Evolutionary conservation across 1,139 yeast species (phyloP), one percentile per base, ranked within the genome.

Genomic region (Groenewaldozyma sp.): DNA sequence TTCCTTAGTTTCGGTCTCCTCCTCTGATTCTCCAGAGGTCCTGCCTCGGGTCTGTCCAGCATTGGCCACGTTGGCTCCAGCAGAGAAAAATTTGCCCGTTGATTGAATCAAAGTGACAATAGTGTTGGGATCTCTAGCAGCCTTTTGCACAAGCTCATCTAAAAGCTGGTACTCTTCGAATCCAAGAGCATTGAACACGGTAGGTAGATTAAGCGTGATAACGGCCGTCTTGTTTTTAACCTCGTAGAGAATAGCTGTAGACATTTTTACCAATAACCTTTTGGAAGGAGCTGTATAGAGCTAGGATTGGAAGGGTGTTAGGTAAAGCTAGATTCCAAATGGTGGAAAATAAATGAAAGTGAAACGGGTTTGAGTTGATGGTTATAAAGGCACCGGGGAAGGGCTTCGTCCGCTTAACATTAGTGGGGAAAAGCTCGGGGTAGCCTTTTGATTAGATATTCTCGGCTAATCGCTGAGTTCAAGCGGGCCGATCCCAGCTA

Each of bases 21-120:
- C 52, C 1, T 53, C 52, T 10, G 34, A 27, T n/a, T 20, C 31
- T 9, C 16, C 16, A 6, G 4, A 5, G 18, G 11, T 16, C 6
- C 5, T 29, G 20, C 7, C 50, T 48, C 10, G 49, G 34, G 3
- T 47, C 45, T 9, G 21, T 17, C 26, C 26, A 14, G 48, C 52
- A 17, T 67, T 63, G 32, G 58, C 55, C 45, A 83, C 73, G 57
- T 83, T 79, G 24, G 95, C 95, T 29, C 96, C 96, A 4, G 95
- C 83, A 28, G 88, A 78, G 59, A 86, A 86, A 58, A 70, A 82
- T 47, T 79, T 68, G 2, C 95, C 95, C 0, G 82, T 68, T 28
- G 86, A 68, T 53, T 77, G 81, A 40, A 86, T 62, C 40, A 83
- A 63, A 1, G 95, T 86, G 26, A 76, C 71, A 7, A 73, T 59